Percentiles rank a stretch among this genome's conserved stretches.
Evolutionary conservation across 495 filamentous ascomycete genomes (phyloP).

Genomic region (Aspergillus affinis): DNA sequence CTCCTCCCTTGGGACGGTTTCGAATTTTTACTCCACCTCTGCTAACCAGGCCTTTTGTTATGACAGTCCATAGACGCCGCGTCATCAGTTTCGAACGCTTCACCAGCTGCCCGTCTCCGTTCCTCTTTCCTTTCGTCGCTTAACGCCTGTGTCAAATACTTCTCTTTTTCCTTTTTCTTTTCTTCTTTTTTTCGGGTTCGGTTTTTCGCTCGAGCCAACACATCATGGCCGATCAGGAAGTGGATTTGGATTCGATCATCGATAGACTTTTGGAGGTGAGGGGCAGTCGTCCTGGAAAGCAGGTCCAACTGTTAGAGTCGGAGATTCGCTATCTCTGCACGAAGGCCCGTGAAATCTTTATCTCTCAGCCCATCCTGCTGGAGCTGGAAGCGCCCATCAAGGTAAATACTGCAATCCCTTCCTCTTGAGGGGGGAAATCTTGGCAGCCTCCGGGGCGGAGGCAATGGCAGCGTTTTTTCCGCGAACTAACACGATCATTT

Average conservation of each 20-base stretch:
- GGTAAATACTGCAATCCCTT: slow-evolving; percentile 53
- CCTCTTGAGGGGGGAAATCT: slow-evolving; percentile 10
- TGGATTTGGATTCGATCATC: slow-evolving; percentile 99
- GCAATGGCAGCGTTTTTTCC: neutral
- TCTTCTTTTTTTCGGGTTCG: slow-evolving; percentile 27
- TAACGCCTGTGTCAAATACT: slow-evolving; percentile 14
- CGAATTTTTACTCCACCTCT: neutral
- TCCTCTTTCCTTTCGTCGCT: slow-evolving; percentile 29
- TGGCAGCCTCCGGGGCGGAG: neutral
- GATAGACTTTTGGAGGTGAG: slow-evolving; percentile 96
- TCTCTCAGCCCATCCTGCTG: slow-evolving; percentile 96
- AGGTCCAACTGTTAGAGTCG: slow-evolving; percentile 93
- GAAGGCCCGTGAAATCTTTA: slow-evolving; percentile 98
- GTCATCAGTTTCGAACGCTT: slow-evolving; percentile 39
- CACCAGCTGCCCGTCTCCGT: slow-evolving; percentile 36
- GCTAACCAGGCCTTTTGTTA: slow-evolving; percentile 11
- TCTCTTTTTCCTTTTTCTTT: slow-evolving; percentile 26
- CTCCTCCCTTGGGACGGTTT: neutral
- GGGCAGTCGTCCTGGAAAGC: slow-evolving; percentile 96
- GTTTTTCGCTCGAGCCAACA: slow-evolving; percentile 36
- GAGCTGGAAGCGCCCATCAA: slow-evolving; percentile 99
- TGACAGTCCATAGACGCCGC: slow-evolving; percentile 41
- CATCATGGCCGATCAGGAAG: slow-evolving; percentile 94
- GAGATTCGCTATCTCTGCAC: slow-evolving; percentile 98
- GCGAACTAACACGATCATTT: slow-evolving; percentile 4